Conservation (phyloP, 768 basidiomycete species). For the Ramaria sp. region DNA sequence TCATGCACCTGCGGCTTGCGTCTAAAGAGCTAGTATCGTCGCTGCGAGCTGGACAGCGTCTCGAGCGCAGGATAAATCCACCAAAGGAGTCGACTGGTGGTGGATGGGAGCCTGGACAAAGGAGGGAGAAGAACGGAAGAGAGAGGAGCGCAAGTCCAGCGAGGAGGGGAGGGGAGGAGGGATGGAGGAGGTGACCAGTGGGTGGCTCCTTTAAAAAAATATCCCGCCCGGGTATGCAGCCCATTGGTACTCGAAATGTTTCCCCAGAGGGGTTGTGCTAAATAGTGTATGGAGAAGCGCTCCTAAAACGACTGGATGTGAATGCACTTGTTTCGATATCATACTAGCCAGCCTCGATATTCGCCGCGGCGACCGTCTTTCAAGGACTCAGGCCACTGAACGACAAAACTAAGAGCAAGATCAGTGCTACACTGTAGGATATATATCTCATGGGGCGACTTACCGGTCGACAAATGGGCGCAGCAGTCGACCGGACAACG, state of each 20-base stretch:
- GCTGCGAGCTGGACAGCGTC: constrained; percentile 68
- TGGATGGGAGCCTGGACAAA: constrained; percentile 65
- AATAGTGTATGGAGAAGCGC: neutral
- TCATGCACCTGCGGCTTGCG: constrained; percentile 91
- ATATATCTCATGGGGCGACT: constrained; percentile 13
- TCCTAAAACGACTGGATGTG: neutral
- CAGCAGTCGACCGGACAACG: constrained; percentile 76
- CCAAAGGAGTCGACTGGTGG: constrained; percentile 56
- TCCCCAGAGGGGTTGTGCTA: neutral
- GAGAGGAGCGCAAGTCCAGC: constrained; percentile 72
- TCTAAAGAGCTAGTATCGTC: constrained; percentile 74
- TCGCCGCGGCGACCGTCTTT: constrained; percentile 32
- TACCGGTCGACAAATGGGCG: constrained; percentile 74
- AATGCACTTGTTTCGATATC: constrained; percentile 13
- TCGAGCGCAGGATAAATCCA: constrained; percentile 73
- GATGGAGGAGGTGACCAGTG: constrained; percentile 58
- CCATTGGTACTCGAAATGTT: neutral
- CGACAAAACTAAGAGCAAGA: constrained; percentile 51
- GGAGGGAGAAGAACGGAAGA: constrained; percentile 49
- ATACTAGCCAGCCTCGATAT: constrained; percentile 58
- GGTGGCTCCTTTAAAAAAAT: neutral
- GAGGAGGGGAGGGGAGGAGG: constrained; percentile 33
- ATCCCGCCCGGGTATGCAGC: neutral
- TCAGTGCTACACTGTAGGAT: neutral
- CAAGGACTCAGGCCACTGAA: constrained; percentile 74